Evolutionary conservation across 495 filamentous ascomycete genomes (phyloP), one percentile per base, ranked within the genome.

Genomic region (Niebla homalea): DNA sequence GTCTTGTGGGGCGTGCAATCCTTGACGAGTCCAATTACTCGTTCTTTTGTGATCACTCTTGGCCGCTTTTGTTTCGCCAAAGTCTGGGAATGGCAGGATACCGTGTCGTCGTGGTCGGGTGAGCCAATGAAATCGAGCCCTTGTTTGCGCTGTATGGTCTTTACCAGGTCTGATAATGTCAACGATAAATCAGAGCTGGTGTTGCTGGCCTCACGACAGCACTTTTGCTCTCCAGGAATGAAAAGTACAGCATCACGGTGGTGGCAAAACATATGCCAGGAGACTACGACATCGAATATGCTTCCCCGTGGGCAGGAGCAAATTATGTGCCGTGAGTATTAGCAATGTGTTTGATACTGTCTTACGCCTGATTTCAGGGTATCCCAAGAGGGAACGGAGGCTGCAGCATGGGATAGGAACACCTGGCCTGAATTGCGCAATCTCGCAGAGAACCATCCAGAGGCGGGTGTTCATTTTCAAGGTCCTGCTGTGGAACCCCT

Each of bases 251-350:
- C 45, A 71, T 98, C 52, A 94, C 89, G 3, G 75, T 98, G 21
- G 71, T 90, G 3, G 87, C 88, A 20, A 96, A 95, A 64, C 89
- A 97, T 59, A 94, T 98, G 93, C 92, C 92, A 0, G 92, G 92
- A 35, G 92, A 98, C 70, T 95, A 94, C 68, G 89, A 96, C 60
- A 83, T 92, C 47, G 89, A 97, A 76, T 98, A 97, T 64, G 81
- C 87, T 3, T 93, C 86, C 16, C 92, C 92, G 0, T 95, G 87
- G 84, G 92, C 92, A 20, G 92, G 93, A 43, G 93, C 92, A 36
- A 94, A 96, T 62, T 89, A 83, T 53, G 58, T 92, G 54, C 92
- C 92, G 87, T 93, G 68, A 32, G 74, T 62, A 26, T 41, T 35
- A 39, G 12, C 23, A 1, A 12, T 52, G 20, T 19, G 36, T 29